Evolutionary conservation across 2,329 filamentous ascomycete species (phyloP).

Genomic region (Akanthomyces muscarius): DNA sequence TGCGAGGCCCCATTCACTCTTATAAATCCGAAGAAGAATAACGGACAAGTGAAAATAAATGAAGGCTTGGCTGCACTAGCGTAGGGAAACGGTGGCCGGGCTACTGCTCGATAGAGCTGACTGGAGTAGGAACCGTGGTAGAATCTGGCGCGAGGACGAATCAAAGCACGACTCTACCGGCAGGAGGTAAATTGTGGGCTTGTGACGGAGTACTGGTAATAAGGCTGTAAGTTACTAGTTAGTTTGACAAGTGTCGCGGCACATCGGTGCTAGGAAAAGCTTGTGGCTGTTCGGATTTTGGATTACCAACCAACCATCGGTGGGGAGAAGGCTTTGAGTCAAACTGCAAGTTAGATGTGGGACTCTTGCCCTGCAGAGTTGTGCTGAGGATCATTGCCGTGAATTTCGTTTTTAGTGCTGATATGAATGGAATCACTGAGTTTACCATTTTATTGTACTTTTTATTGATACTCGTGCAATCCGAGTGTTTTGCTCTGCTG

Average conservation of each 20-base stretch:
- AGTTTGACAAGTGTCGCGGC: neutral
- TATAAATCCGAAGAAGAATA: slow-evolving; percentile 3
- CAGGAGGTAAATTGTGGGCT: neutral
- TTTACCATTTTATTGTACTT: neutral
- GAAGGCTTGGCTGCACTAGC: neutral
- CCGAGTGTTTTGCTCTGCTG: neutral
- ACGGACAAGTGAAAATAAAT: neutral
- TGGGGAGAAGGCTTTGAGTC: neutral
- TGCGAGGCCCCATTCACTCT: neutral
- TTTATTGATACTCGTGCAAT: too few species aligned
- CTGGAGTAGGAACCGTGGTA: neutral
- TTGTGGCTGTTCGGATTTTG: neutral
- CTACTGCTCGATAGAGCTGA: neutral
- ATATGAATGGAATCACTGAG: neutral
- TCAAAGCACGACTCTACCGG: too few species aligned
- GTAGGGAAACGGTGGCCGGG: neutral
- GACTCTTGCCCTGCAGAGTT: neutral
- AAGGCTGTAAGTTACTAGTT: neutral
- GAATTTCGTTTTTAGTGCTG: neutral
- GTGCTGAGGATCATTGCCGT: neutral
- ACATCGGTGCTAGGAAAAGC: neutral
- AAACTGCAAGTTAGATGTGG: neutral
- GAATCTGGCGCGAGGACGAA: neutral
- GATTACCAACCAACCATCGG: slow-evolving; percentile 8
- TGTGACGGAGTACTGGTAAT: neutral